phyloP scores from a whole-genome alignment of 2,329 filamentous ascomycete genomes.

The Curvularia hawaiiensis region DNA sequence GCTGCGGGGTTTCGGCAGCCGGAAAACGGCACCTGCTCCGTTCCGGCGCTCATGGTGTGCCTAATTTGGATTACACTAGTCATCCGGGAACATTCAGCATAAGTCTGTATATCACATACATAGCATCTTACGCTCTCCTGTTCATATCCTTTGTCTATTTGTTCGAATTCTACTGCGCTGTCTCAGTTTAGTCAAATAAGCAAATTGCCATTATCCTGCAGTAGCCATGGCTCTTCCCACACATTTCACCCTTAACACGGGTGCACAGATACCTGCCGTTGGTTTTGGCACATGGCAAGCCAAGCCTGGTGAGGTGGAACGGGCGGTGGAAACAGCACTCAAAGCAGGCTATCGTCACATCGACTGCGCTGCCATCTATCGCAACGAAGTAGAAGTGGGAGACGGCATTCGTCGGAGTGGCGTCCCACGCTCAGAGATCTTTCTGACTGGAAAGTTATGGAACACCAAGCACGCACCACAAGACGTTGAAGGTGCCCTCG shows the following conservation, averaged over 20 bases:
- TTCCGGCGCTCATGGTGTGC: background rate
- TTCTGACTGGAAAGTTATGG: slow-evolving; percentile 79
- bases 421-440: slow-evolving; percentile 68
- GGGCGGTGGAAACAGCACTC: slow-evolving; percentile 71
- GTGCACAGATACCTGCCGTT: slow-evolving; percentile 75
- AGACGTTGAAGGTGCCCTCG: slow-evolving; percentile 61
- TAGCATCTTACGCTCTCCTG: too few species aligned
- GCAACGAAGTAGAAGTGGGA: slow-evolving; percentile 77
- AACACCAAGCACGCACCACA: slow-evolving; percentile 74
- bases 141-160: too few species aligned
- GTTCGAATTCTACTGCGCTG: too few species aligned
- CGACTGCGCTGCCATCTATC: slow-evolving; percentile 75
- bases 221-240: slow-evolving; percentile 29
- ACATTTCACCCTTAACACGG: slow-evolving; percentile 63
- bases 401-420: slow-evolving; percentile 68
- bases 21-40: background rate
- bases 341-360: slow-evolving; percentile 73
- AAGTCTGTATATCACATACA: background rate
- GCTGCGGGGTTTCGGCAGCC: background rate
- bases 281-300: slow-evolving; percentile 81
- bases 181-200: background rate
- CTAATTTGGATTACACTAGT: background rate
- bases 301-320: slow-evolving; percentile 62
- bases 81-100: background rate
- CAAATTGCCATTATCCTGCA: background rate